These are phyloP conservation scores for Tardiomyces digboiensis DNA, from an alignment of 1,139 yeast species.

Conservation along the genomic window DNA sequence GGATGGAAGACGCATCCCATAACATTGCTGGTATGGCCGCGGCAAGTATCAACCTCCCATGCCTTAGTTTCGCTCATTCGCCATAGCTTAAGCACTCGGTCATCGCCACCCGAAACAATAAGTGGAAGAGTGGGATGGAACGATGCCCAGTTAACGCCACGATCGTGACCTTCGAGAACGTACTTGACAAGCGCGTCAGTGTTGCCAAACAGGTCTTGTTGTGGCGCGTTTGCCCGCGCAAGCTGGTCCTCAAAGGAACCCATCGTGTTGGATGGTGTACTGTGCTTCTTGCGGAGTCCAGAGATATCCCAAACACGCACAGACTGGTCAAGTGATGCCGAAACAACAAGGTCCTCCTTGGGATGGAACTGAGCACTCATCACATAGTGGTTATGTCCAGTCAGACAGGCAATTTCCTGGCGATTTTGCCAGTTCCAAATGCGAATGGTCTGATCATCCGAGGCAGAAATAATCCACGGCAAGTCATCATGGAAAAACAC, in stretches of 20 bases:
- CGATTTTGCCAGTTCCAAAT: slow-evolving; percentile 99
- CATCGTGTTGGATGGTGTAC: slow-evolving; percentile 38
- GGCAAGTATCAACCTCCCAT: slow-evolving; percentile 98
- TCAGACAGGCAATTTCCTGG: slow-evolving; percentile 92
- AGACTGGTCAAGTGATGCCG: slow-evolving; percentile 97
- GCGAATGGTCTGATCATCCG: slow-evolving; percentile 97
- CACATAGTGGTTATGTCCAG: slow-evolving; percentile 98
- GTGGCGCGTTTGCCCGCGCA: slow-evolving; percentile 37
- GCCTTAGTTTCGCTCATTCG: slow-evolving; percentile 97
- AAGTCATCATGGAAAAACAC: slow-evolving; percentile 93
- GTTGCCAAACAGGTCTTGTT: slow-evolving; percentile 90
- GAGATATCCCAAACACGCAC: slow-evolving; percentile 98
- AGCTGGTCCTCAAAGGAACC: slow-evolving; percentile 71
- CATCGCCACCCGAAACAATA: slow-evolving; percentile 95
- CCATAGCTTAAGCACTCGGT: slow-evolving; percentile 92
- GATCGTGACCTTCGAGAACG: slow-evolving; percentile 95
- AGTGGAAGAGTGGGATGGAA: slow-evolving; percentile 96
- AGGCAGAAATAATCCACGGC: slow-evolving; percentile 95
- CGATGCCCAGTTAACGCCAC: slow-evolving; percentile 98
- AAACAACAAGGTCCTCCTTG: slow-evolving; percentile 84
- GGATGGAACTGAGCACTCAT: slow-evolving; percentile 99
- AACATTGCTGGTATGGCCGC: slow-evolving; percentile 95
- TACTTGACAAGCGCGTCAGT: slow-evolving; percentile 93
- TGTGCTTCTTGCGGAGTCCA: slow-evolving; percentile 90
- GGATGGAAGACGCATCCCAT: slow-evolving; percentile 91